Percentiles rank a stretch among this genome's conserved stretches.
These are phyloP conservation scores for Diaporthe sp. DNA, from an alignment of 2,329 filamentous ascomycete genomes.

Conservation along the genomic window DNA sequence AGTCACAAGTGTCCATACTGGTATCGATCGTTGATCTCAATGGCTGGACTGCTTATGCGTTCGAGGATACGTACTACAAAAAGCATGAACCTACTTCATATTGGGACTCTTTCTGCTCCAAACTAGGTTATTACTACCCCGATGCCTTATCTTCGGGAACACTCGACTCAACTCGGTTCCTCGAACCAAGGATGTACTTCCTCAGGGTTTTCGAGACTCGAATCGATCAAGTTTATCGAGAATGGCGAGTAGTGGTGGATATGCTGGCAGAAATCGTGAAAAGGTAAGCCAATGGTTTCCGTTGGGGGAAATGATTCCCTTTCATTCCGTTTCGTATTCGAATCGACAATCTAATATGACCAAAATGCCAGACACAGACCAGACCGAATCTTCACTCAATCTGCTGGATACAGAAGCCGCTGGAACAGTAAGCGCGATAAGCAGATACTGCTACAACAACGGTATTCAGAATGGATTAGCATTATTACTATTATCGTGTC, in stretches of 20 bases:
- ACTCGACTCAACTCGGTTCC: neutral
- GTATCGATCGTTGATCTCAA: neutral
- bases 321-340: neutral
- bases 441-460: neutral
- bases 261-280: neutral
- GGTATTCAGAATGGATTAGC: conserved; percentile 10
- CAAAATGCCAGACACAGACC: neutral
- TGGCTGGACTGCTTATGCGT: conserved; percentile 7
- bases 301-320: no score
- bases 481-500: neutral
- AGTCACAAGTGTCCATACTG: neutral
- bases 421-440: neutral
- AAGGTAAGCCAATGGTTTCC: neutral
- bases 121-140: neutral
- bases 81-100: neutral
- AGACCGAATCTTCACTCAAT: neutral
- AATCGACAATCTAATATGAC: neutral
- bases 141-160: neutral
- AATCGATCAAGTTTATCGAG: neutral
- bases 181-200: neutral
- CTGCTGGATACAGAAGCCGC: neutral
- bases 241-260: neutral
- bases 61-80: neutral
- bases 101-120: neutral
- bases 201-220: neutral